Evolutionary conservation across 495 filamentous ascomycete species (phyloP).

Genomic region (Penicillium mononematosum): DNA sequence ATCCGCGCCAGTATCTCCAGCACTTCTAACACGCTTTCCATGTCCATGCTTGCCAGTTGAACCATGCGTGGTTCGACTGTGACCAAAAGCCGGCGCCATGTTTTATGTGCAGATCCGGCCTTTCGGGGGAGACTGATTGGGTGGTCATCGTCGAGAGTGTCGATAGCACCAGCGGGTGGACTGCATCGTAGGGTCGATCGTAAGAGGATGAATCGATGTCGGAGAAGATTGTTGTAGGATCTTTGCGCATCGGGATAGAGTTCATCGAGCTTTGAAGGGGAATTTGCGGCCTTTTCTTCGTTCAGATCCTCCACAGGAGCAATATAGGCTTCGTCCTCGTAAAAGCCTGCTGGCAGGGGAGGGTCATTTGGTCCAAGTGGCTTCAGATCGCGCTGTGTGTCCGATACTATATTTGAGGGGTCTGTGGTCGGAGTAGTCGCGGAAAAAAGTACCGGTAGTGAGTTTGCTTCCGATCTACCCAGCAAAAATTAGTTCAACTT

Average conservation of each 20-base stretch:
- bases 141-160: conserved; percentile 54
- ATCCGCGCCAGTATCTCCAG: conserved; percentile 39
- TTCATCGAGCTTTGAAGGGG: conserved; percentile 1
- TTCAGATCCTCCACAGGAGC: conserved; percentile 15
- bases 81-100: conserved; percentile 53
- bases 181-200: conserved; percentile 55
- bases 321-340: conserved; percentile 26
- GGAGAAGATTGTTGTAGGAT: conserved; percentile 63
- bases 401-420: not conserved
- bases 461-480: conserved; percentile 66
- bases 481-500: conserved; percentile 15
- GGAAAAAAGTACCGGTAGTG: conserved; percentile 64
- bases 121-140: conserved; percentile 53
- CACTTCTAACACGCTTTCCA: conserved; percentile 56
- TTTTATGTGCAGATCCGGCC: conserved; percentile 40
- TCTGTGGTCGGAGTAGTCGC: conserved; percentile 33
- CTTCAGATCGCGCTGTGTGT: not conserved
- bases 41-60: conserved; percentile 69
- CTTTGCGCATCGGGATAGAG: conserved; percentile 51
- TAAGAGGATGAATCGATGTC: conserved; percentile 57
- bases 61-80: conserved; percentile 61
- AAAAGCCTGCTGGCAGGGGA: conserved; percentile 18
- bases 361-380: not conserved
- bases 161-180: conserved; percentile 51
- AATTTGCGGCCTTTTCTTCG: not conserved